Evolutionary conservation across 1,139 yeast genomes (phyloP).

Genomic region (Ashbya aceris): DNA sequence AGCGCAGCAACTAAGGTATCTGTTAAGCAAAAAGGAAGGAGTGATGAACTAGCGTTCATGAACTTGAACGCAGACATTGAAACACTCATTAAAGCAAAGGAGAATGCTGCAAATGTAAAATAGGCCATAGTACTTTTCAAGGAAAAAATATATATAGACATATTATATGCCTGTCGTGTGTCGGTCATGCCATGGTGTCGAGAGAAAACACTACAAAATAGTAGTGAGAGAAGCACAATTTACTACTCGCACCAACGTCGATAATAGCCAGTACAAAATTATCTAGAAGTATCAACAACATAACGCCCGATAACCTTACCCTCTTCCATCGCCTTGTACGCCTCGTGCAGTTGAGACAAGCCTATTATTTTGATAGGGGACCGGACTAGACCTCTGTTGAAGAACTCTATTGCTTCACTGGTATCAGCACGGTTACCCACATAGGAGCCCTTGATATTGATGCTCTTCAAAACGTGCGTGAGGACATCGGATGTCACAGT

Average conservation of each 20-base stretch:
- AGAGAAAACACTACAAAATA: too few species aligned
- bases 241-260: background rate
- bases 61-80: background rate
- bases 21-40: slow-evolving; percentile 13
- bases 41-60: slow-evolving; percentile 6
- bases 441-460: slow-evolving; percentile 52
- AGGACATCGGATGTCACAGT: slow-evolving; percentile 47
- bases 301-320: slow-evolving; percentile 57
- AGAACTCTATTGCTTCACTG: slow-evolving; percentile 60
- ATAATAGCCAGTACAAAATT: slow-evolving; percentile 13
- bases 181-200: too few species aligned
- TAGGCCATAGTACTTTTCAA: too few species aligned
- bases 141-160: too few species aligned
- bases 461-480: slow-evolving; percentile 47
- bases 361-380: slow-evolving; percentile 57
- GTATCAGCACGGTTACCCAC: slow-evolving; percentile 69
- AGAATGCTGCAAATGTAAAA: too few species aligned
- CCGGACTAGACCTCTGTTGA: slow-evolving; percentile 50
- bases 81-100: background rate
- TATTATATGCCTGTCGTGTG: too few species aligned
- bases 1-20: slow-evolving; percentile 12
- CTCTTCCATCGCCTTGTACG: slow-evolving; percentile 49
- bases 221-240: too few species aligned
- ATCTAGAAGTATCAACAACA: slow-evolving; percentile 52
- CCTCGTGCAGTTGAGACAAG: slow-evolving; percentile 44